Evolutionary conservation across 1,139 yeast species (phyloP), one percentile per base, ranked within the genome.

Genomic region (Hyphopichia pseudoburtonii): DNA sequence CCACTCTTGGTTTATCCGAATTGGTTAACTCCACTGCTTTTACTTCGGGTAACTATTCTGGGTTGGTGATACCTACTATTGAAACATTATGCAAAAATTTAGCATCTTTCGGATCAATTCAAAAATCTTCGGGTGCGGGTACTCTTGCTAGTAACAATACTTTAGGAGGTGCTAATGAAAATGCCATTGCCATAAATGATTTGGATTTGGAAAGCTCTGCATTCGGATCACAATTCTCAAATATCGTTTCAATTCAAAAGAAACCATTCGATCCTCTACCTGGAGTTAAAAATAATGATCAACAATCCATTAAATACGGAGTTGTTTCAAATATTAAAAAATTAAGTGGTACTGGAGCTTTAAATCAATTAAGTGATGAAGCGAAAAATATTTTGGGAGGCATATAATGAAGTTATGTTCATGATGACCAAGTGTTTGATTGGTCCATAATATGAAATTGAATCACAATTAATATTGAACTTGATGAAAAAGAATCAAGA

Each of bases 211-310:
- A 82, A 32, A 81, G 82, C 30, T 58, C 77, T 19, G 71, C 94
- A 1, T 92, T 89, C 62, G 97, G 97, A 2, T 83, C 96, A 0
- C 80, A 82, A 35, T 92, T 79, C 60, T 86, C 95, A 33, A 82
- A 77, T 53, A 68, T 92, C 42, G 78, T 76, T 2, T 76, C 87
- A 2, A 81, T 90, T 33, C 70, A 77, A 28, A 62, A 64, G 14
- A 76, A 73, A 44, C 71, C 81, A 5, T 73, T 77, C 47, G 97
- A 92, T 57, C 96, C 97, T 2, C 60, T 81, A 24, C 72, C 80
- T 2, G 66, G 52, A 17, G 47, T 72, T 8, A 60, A 58, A 34
- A 67, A 52, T 47, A 70, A 61, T 37, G 75, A 70, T 44, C 54
- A 50, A 35, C 50, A 46, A 18, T 50, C 60, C 14, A 66, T 71